Percentiles rank a stretch among this genome's conserved stretches.
These are phyloP conservation scores for Cercospora canescens DNA, from an alignment of 2,329 filamentous ascomycete species.

Conservation along the genomic window DNA sequence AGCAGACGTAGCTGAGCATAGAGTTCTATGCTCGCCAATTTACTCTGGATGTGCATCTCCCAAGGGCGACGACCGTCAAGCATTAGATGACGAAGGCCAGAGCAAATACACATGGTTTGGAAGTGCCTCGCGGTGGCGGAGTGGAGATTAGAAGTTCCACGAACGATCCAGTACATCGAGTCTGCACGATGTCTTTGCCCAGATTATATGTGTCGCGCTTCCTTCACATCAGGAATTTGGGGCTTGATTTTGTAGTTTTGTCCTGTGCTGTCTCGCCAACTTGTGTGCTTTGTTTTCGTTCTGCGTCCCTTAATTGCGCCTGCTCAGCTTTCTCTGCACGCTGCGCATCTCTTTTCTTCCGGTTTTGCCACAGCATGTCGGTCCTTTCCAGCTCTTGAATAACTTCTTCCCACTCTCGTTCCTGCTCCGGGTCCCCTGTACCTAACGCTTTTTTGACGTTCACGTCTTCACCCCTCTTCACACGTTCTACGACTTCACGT, in stretches of 20 bases:
- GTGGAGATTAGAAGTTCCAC: neutral
- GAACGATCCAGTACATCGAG: neutral
- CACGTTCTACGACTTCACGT: conserved; percentile 70
- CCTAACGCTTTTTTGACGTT: conserved; percentile 83
- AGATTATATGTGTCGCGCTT: neutral
- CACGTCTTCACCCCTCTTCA: conserved; percentile 72
- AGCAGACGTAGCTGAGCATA: neutral
- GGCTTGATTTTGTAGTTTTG: conserved; percentile 16
- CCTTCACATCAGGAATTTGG: conserved; percentile 35
- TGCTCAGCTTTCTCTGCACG: conserved; percentile 27
- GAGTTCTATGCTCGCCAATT: neutral
- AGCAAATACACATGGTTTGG: neutral
- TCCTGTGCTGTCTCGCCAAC: neutral
- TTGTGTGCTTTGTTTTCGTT: conserved; percentile 3
- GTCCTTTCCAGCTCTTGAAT: conserved; percentile 41
- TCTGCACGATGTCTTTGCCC: neutral
- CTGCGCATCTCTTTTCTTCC: conserved; percentile 32
- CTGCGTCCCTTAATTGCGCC: conserved; percentile 21
- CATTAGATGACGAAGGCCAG: neutral
- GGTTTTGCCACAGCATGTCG: conserved; percentile 33
- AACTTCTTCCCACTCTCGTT: conserved; percentile 88
- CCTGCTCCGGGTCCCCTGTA: conserved; percentile 71
- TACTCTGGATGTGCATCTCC: neutral
- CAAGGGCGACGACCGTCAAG: neutral
- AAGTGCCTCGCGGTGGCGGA: neutral